Base-by-base conservation (phyloP, 1,284 basidiomycete species). In the Ustilago nuda region DNA sequence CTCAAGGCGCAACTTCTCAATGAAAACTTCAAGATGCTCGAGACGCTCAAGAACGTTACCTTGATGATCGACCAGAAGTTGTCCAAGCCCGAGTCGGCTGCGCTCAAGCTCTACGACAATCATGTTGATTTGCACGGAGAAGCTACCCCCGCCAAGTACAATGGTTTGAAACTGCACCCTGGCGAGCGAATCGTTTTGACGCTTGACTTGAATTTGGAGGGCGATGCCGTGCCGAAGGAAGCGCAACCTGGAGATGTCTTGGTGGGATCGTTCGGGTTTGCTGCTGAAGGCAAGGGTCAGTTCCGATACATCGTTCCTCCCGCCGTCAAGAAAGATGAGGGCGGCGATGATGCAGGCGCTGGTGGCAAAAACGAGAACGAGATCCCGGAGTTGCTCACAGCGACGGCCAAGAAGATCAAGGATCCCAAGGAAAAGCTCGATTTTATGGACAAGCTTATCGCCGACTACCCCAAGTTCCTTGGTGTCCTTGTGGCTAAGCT, bases 241-340 rank as follows among this genome's bases (percentile, higher is more conserved):
- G 83, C 80, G 15, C 74, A 80, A 68, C 66, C 80, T 0, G 85
- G 86, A 15, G 86, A 86, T 58, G 50, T 86, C 11, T 70, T 86
- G 3, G 67, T 85, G 1, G 86, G 86, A n/a, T 66, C 72, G 8
- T 79, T 86, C 30, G 68, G 75, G 8, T 80, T 86, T 37, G 74
- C 76, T 6, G 62, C 77, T 13, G 72, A 82, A 55, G 82, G 79
- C 43, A 78, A 81, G 55, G 66, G 72, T 33, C 69, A 75, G 52
- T 70, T 86, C 35, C 68, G 74, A 8, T 82, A 85, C 74, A 76
- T 86, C 39, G 79, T 86, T 0, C 85, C 85, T 9, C 83, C 86
- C 8, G 51, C 82, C 27, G 55, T 79, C 23, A 80, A 81, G 64
- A 79, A 80, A 36, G 43, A 45, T 6, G 71, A 77, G 0, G 72